Conservation (phyloP, 1,284 basidiomycete genomes). For the Cryptococcus floricola region DNA sequence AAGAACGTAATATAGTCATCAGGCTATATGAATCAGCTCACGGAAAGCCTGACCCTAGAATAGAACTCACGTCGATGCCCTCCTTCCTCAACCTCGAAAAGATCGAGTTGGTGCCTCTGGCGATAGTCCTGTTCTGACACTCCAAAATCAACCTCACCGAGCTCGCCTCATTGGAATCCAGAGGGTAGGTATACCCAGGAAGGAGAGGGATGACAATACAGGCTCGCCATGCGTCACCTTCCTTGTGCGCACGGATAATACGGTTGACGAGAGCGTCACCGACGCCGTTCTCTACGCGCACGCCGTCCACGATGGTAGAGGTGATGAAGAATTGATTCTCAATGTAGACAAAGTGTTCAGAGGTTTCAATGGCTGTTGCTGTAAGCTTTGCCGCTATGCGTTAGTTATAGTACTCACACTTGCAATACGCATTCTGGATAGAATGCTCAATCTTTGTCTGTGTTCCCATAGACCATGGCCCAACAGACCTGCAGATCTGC, state of each 20-base stretch:
- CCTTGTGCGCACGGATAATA: slow-evolving; percentile 82
- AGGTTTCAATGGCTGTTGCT: slow-evolving; percentile 80
- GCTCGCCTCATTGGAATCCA: slow-evolving; percentile 88
- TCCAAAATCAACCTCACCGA: slow-evolving; percentile 91
- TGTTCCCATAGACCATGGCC: slow-evolving; percentile 95
- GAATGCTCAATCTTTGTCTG: slow-evolving; percentile 81
- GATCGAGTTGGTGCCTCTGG: slow-evolving; percentile 86
- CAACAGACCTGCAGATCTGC: slow-evolving; percentile 92
- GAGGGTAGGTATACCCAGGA: slow-evolving; percentile 89
- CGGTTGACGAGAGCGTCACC: slow-evolving; percentile 90
- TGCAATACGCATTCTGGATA: slow-evolving; percentile 90
- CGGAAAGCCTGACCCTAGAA: background rate
- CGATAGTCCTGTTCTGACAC: slow-evolving; percentile 87
- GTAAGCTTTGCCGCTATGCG: background rate
- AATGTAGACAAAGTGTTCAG: slow-evolving; percentile 61
- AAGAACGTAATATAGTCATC: slow-evolving; percentile 91
- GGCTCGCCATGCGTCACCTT: slow-evolving; percentile 81
- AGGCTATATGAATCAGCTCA: slow-evolving; percentile 57
- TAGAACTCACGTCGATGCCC: slow-evolving; percentile 70
- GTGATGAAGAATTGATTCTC: slow-evolving; percentile 99
- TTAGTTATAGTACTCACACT: slow-evolving; percentile 56
- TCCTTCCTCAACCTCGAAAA: slow-evolving; percentile 81
- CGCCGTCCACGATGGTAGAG: slow-evolving; percentile 81
- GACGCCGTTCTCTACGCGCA: slow-evolving; percentile 86
- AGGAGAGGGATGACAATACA: slow-evolving; percentile 89